Base-by-base conservation (phyloP, 2,329 filamentous ascomycete genomes). In the Aspergillus pseudoglaucus region DNA sequence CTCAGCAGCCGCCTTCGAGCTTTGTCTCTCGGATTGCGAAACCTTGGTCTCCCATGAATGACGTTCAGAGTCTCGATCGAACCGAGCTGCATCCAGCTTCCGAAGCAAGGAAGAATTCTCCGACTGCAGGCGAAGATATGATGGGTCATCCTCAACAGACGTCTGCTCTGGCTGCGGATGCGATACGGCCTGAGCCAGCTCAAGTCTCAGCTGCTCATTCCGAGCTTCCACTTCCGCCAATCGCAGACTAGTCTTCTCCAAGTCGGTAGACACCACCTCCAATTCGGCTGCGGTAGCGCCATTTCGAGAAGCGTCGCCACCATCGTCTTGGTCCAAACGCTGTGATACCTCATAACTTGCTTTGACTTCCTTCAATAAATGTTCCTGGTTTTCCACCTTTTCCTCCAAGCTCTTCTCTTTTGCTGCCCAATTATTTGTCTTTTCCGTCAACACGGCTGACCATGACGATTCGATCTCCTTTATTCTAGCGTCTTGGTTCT, bases 261-360 rank as follows among this genome's bases (percentile, higher is more conserved):
- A 72, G 60, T 98, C 93, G 0, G 90, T 87, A 61, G 87, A 85
- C 48, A 95, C 85, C 75, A 98, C 91, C 58, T 97, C 93, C 50
- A 98, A 77, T 69, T 98, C 93, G 10, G 91, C 93, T 59, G 83
- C 88, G 3, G 87, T 87, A 45, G 93, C 87, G 48, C 84, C 81
- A 27, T 78, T 81, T 22, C 79, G 77, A 23, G 75, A 75, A 15
- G 80, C 79, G 17, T 86, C 82, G 18, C 72, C 72, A 45, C 81
- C 80, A 30, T 85, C 85, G 12, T 83, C 82, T 56, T 84, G 85
- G 45, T 85, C 90, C 44, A 98, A 75, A 44, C 93, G 81, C 66
- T 97, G 90, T 41, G 88, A 93, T 47, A 98, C 93, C 69, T 98
- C 93, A 64, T 96, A 96, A 72, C 84, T 96, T 22, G 93, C 93